Base-by-base conservation (phyloP, 331 rosid genomes). In the Quercus lobata region DNA sequence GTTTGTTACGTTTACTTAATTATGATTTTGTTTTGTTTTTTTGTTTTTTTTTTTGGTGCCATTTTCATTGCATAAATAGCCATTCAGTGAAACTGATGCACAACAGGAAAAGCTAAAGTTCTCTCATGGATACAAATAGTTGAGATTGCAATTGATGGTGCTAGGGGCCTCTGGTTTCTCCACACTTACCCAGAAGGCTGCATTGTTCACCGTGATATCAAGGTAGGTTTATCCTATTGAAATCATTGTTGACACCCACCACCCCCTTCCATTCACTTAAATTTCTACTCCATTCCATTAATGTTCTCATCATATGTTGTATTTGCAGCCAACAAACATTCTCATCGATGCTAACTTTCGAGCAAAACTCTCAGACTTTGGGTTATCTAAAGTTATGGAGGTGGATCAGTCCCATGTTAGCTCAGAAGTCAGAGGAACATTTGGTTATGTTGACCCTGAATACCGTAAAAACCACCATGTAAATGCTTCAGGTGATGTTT, bases 391-490 rank as follows among this genome's bases (percentile, higher is more conserved):
- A 86, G 87, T 89, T 27, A 90, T 87, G 90, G 89, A 84, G 5
- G 32, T 62, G 17, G 92, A 76, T 25, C 94, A 90, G 73, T 90
- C 92, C 35, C 71, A 81, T 44, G 97, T 84, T 77, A 87, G 87
- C 84, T 88, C 94, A 4, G 94, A 90, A 83, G 94, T 90, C 52
- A 86, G 94, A 83, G 92, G 94, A 75, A 88, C 94, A 61, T 87
- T 88, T 46, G 91, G 97, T 69, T 92, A 90, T 71, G 90, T 84
- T 3, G 94, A 92, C 82, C 94, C 97, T 25, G 94, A 89, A 77
- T 88, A 86, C 70, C 25, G 86, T 71, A 62, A 24, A 79, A 86
- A 84, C 73, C 92, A 75, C 88, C 97, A 65, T 35, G 94, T 92
- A 71, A 90, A 90, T 76, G 84, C 90, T 78, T 85, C 87, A 2